phyloP scores from a whole-genome alignment of 164 flowering plant species.

The Chloranthus sessilifolius region DNA sequence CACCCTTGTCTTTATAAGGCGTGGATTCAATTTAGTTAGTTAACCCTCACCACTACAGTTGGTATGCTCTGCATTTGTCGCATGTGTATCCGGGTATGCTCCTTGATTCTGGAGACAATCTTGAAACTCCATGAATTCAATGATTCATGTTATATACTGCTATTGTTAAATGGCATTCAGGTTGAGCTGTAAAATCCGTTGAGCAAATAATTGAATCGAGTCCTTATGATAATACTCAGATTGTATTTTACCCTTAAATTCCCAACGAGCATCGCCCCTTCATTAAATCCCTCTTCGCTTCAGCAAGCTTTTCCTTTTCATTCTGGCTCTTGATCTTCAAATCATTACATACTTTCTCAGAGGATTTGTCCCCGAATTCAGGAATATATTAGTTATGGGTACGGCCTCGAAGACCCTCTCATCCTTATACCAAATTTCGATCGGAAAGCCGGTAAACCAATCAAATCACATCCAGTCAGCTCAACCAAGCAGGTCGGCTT shows the following conservation, averaged over 20 bases:
- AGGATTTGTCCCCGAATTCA: slow-evolving; percentile 60
- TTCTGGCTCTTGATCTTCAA: slow-evolving; percentile 77
- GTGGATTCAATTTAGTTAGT: too few relatives aligned
- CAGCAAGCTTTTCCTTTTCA: slow-evolving; percentile 72
- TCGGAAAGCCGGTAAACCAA: slow-evolving; percentile 70
- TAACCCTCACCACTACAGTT: too few relatives aligned
- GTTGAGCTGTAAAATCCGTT: too few relatives aligned
- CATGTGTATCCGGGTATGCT: too few relatives aligned
- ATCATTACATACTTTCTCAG: slow-evolving; percentile 65
- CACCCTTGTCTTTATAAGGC: too few relatives aligned
- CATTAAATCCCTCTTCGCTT: slow-evolving; percentile 79
- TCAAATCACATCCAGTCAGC: slow-evolving; percentile 73
- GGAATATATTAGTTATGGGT: slow-evolving; percentile 68
- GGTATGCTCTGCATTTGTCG: too few relatives aligned
- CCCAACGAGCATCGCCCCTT: slow-evolving; percentile 79
- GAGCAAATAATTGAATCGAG: too few relatives aligned
- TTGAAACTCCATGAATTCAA: too few relatives aligned
- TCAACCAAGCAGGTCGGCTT: slow-evolving; percentile 73
- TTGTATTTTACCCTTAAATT: slow-evolving; percentile 49
- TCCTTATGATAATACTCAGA: too few relatives aligned
- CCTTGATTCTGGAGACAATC: too few relatives aligned
- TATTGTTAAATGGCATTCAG: too few relatives aligned
- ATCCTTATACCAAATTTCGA: slow-evolving; percentile 67
- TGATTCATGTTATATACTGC: too few relatives aligned
- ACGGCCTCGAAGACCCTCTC: slow-evolving; percentile 72